Evolutionary conservation across 2,329 filamentous ascomycete species (phyloP).

Genomic region (Sordariomycetes sp.): DNA sequence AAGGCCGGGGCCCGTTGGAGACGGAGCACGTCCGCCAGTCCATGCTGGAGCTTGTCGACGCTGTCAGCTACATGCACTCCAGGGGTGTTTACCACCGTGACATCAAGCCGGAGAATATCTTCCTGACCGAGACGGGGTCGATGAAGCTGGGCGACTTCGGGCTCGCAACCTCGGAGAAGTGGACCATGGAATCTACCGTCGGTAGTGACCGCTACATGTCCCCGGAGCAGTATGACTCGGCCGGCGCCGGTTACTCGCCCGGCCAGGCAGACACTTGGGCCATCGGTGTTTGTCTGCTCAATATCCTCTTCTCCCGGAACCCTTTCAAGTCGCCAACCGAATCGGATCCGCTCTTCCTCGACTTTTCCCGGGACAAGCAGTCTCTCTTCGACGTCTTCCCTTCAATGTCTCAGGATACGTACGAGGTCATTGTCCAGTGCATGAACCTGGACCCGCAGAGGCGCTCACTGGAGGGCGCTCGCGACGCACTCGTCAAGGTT

Average conservation of each 20-base stretch:
- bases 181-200: slow-evolving; percentile 87
- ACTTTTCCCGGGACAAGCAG: slow-evolving; percentile 89
- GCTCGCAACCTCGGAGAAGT: slow-evolving; percentile 76
- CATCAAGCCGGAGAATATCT: slow-evolving; percentile 99
- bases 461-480: slow-evolving; percentile 69
- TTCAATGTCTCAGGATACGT: slow-evolving; percentile 97
- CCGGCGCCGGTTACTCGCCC: slow-evolving; percentile 79
- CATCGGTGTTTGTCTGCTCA: slow-evolving; percentile 90
- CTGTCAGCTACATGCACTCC: slow-evolving; percentile 80
- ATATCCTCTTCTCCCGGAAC: slow-evolving; percentile 93
- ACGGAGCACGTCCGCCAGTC: slow-evolving; percentile 95
- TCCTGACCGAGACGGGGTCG: slow-evolving; percentile 71
- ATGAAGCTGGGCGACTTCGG: slow-evolving; percentile 98
- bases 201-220: slow-evolving; percentile 99
- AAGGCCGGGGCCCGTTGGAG: slow-evolving; percentile 77
- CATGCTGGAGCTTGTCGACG: slow-evolving; percentile 88
- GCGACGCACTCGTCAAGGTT: slow-evolving; percentile 66
- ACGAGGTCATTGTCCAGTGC: slow-evolving; percentile 82
- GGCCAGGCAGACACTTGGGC: slow-evolving; percentile 95
- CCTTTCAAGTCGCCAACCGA: slow-evolving; percentile 86
- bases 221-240: slow-evolving; percentile 91
- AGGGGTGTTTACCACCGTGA: slow-evolving; percentile 93
- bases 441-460: slow-evolving; percentile 85
- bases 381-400: slow-evolving; percentile 97
- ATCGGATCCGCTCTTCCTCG: slow-evolving; percentile 84